phyloP scores from a whole-genome alignment of 2,329 filamentous ascomycete species.

The Fonsecaea pedrosoi region DNA sequence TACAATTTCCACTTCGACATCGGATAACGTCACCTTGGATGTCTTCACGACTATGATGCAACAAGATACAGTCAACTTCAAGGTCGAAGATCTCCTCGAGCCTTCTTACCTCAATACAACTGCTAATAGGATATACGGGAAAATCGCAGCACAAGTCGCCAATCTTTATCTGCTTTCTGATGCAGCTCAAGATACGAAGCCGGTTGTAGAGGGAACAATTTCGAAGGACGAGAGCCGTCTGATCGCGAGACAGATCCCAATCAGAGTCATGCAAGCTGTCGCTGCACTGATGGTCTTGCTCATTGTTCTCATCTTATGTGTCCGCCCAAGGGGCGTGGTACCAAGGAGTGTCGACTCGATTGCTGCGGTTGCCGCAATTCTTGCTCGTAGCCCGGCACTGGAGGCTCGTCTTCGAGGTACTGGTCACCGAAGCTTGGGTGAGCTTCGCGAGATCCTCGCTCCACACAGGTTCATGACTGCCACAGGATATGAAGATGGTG shows the following conservation, averaged over 20 bases:
- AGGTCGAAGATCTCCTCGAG: slow-evolving; percentile 26
- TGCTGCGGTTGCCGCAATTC: slow-evolving; percentile 31
- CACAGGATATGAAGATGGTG: slow-evolving; percentile 22
- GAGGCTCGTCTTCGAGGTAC: slow-evolving; percentile 25
- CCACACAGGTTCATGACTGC: slow-evolving; percentile 26
- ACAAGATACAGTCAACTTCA: slow-evolving; percentile 22
- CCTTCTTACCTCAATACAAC: slow-evolving; percentile 24
- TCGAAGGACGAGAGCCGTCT: slow-evolving; percentile 27
- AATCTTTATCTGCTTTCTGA: slow-evolving; percentile 29
- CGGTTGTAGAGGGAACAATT: slow-evolving; percentile 24
- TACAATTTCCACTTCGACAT: slow-evolving; percentile 8
- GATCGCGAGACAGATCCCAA: slow-evolving; percentile 22
- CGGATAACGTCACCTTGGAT: slow-evolving; percentile 15
- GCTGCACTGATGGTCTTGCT: slow-evolving; percentile 26
- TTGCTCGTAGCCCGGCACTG: slow-evolving; percentile 32
- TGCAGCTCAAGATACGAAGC: not conserved
- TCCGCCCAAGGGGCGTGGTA: slow-evolving; percentile 29
- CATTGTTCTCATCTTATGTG: slow-evolving; percentile 26
- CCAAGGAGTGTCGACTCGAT: slow-evolving; percentile 33
- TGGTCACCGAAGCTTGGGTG: slow-evolving; percentile 26
- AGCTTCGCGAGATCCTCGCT: slow-evolving; percentile 19
- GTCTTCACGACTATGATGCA: slow-evolving; percentile 30
- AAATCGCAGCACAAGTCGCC: slow-evolving; percentile 31
- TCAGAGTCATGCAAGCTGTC: slow-evolving; percentile 32
- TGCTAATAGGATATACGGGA: slow-evolving; percentile 15